Percentiles rank a stretch among this genome's conserved stretches.
These are phyloP conservation scores for Vitis rupestris DNA, from an alignment of 164 flowering plant species.

Conservation along the genomic window DNA sequence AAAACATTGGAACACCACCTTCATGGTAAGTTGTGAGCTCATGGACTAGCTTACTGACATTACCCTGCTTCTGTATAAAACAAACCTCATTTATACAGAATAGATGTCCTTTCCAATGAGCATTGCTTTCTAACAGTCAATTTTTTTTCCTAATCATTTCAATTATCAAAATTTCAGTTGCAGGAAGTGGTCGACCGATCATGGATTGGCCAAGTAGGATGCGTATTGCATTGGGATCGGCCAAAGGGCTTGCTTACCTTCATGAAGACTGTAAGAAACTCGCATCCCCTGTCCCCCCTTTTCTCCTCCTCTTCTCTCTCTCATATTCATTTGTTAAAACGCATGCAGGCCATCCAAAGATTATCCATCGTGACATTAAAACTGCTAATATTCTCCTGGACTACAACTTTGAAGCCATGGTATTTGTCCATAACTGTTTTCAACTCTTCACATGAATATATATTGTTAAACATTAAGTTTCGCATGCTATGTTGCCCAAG, in stretches of 20 bases:
- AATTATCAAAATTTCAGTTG: no score
- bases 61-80: no score
- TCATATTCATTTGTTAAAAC: not conserved
- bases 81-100: no score
- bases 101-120: no score
- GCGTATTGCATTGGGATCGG: constrained; percentile 69
- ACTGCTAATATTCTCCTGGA: constrained; percentile 71
- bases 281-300: not conserved
- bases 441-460: not conserved
- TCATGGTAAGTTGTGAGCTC: constrained; percentile 37
- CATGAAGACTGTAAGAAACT: constrained; percentile 71
- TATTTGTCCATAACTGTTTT: constrained; percentile 11
- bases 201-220: constrained; percentile 73
- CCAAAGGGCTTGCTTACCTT: constrained; percentile 80
- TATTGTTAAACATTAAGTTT: not conserved
- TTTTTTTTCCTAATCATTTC: no score
- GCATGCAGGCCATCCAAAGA: constrained; percentile 62
- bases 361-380: constrained; percentile 76
- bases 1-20: constrained; percentile 67
- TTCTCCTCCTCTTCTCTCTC: not conserved
- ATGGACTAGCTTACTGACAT: no score
- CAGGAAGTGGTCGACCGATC: constrained; percentile 35
- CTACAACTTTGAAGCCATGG: constrained; percentile 68
- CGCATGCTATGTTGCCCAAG: not conserved
- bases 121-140: no score